These are phyloP conservation scores for Syzygium malaccense DNA, from an alignment of 441 rosid species.

Conservation along the genomic window DNA sequence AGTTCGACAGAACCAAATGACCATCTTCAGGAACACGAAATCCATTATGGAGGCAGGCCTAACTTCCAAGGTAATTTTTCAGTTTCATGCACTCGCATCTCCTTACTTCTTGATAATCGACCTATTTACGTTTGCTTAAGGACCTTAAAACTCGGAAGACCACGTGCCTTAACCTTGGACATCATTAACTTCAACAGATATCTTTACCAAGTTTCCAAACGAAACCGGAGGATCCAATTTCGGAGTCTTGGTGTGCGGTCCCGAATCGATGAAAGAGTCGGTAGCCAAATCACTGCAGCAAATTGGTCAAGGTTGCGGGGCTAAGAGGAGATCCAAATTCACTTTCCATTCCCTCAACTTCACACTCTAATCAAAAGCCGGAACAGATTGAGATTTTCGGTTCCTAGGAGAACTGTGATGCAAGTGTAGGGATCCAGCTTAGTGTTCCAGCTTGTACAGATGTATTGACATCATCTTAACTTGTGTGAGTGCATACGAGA, in stretches of 20 bases:
- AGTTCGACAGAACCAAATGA: constrained; percentile 14
- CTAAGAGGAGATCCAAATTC: constrained; percentile 30
- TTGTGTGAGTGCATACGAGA: neutral
- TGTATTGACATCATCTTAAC: neutral
- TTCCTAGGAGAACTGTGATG: neutral
- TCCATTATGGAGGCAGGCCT: constrained; percentile 68
- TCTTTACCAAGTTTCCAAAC: constrained; percentile 32
- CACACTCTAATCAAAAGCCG: constrained; percentile 23
- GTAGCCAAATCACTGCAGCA: constrained; percentile 52
- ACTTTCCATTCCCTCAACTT: constrained; percentile 64
- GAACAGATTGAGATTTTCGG: neutral
- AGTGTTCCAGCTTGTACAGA: neutral
- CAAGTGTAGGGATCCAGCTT: neutral
- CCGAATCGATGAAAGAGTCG: constrained; percentile 55
- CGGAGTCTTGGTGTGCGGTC: constrained; percentile 85
- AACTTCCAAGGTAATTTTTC: constrained; percentile 50
- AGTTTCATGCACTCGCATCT: neutral
- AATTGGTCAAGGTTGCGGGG: constrained; percentile 22
- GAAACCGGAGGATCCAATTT: constrained; percentile 37
- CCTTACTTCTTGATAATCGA: neutral
- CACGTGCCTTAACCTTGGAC: neutral
- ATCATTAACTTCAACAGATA: constrained; percentile 25
- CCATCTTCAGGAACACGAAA: constrained; percentile 39
- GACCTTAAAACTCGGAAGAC: neutral
- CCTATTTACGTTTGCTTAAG: neutral